A percentile compares a stretch with the other conserved stretches of the same genome.
Conservation (phyloP, 306 rosid genomes). For the Potentilla sterilis region DNA sequence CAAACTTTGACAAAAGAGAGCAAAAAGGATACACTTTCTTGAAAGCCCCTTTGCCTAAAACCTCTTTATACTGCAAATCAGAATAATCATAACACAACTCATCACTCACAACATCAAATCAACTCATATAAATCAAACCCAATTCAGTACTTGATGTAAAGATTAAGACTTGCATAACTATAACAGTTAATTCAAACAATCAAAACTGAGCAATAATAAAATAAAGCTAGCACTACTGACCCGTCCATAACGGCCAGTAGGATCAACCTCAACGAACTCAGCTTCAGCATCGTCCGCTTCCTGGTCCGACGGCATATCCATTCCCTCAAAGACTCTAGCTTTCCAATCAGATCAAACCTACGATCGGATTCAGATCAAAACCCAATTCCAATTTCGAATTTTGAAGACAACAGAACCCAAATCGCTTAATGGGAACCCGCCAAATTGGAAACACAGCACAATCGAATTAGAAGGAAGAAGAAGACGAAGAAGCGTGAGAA, state of each 20-base stretch:
- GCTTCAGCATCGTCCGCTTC: slow-evolving; percentile 60
- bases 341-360: slow-evolving; percentile 21
- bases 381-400: neutral
- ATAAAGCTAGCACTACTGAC: slow-evolving; percentile 32
- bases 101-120: neutral
- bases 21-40: slow-evolving; percentile 96
- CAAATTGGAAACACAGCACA: neutral
- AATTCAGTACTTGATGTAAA: neutral
- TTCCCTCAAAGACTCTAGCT: neutral
- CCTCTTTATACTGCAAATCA: slow-evolving; percentile 75
- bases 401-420: neutral
- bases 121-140: slow-evolving; percentile 18
- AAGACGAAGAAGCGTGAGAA: slow-evolving; percentile 8
- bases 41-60: slow-evolving; percentile 93
- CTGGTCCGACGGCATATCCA: slow-evolving; percentile 55
- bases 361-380: neutral
- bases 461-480: neutral
- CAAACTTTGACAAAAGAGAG: neutral
- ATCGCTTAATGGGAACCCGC: neutral
- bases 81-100: slow-evolving; percentile 15
- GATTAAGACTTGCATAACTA: neutral
- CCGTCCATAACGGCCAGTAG: slow-evolving; percentile 89
- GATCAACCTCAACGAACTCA: slow-evolving; percentile 88
- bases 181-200: neutral
- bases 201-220: neutral